These are phyloP conservation scores for Sequoiadendron giganteum DNA, from an alignment of 75 land plant genomes.

Conservation along the genomic window DNA sequence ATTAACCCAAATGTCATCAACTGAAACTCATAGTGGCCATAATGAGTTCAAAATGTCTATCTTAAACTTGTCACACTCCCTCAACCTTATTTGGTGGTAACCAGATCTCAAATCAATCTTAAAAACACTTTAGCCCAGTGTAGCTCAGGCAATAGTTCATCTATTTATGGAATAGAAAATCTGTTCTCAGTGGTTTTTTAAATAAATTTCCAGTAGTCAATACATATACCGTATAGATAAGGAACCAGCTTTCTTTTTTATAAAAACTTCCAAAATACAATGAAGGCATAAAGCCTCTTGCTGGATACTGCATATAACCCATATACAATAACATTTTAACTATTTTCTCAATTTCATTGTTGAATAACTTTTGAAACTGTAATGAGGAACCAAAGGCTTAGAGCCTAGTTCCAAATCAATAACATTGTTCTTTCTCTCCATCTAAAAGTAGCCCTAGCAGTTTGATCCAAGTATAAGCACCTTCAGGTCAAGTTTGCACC, in stretches of 20 bases:
- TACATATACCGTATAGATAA: neutral
- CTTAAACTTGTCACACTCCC: neutral
- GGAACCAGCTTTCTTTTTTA: neutral
- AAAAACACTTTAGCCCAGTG: neutral
- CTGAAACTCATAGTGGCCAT: constrained; percentile 1
- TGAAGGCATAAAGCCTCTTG: no score
- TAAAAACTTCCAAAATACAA: no score
- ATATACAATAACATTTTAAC: no score
- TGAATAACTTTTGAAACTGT: no score
- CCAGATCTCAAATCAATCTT: neutral
- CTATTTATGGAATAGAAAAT: neutral
- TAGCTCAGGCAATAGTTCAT: neutral
- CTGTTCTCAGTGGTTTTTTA: neutral
- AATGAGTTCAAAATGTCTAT: neutral
- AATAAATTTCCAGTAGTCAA: neutral
- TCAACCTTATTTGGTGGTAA: neutral
- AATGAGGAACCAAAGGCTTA: no score
- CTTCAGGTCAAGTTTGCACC: no score
- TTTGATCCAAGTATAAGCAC: no score
- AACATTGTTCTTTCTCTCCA: no score
- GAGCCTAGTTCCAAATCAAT: no score
- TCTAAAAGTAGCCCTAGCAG: no score
- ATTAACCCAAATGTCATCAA: neutral
- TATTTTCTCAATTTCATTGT: no score
- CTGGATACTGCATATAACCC: no score